phyloP scores from a whole-genome alignment of 2,329 filamentous ascomycete species.

The Ploettnerulaceae sp. region DNA sequence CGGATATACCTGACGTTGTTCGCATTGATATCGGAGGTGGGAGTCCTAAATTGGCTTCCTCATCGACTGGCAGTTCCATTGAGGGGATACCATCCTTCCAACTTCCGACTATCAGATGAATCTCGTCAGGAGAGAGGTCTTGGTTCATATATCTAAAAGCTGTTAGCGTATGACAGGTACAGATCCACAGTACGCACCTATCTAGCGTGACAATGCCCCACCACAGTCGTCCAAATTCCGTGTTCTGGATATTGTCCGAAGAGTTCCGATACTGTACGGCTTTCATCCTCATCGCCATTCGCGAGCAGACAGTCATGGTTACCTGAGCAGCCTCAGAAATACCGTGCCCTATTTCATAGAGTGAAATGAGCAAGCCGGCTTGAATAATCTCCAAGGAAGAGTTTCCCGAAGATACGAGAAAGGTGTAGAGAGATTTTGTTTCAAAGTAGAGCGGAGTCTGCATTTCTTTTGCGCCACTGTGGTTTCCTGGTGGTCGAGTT shows the following conservation, averaged over 20 bases:
- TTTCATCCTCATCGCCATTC: constrained; percentile 20
- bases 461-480: constrained; percentile 12
- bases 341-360: constrained; percentile 24
- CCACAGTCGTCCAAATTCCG: constrained; percentile 23
- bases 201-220: constrained; percentile 24
- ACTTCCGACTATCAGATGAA: constrained; percentile 19
- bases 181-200: constrained; percentile 11
- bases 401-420: constrained; percentile 17
- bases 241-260: constrained; percentile 18
- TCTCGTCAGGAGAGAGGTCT: constrained; percentile 18
- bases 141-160: constrained; percentile 21
- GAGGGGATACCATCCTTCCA: constrained; percentile 13
- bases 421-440: constrained; percentile 16
- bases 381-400: constrained; percentile 21
- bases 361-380: constrained; percentile 19
- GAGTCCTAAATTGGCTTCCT: constrained; percentile 14
- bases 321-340: constrained; percentile 21
- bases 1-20: constrained; percentile 19
- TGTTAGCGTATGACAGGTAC: not conserved
- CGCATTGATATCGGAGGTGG: constrained; percentile 12
- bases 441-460: constrained; percentile 18
- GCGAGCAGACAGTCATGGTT: constrained; percentile 17
- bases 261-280: constrained; percentile 7
- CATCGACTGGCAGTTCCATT: constrained; percentile 22
- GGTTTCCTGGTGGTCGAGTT: constrained; percentile 11